Evolutionary conservation across 164 flowering plant genomes (phyloP).

Genomic region (Berberis thunbergii): DNA sequence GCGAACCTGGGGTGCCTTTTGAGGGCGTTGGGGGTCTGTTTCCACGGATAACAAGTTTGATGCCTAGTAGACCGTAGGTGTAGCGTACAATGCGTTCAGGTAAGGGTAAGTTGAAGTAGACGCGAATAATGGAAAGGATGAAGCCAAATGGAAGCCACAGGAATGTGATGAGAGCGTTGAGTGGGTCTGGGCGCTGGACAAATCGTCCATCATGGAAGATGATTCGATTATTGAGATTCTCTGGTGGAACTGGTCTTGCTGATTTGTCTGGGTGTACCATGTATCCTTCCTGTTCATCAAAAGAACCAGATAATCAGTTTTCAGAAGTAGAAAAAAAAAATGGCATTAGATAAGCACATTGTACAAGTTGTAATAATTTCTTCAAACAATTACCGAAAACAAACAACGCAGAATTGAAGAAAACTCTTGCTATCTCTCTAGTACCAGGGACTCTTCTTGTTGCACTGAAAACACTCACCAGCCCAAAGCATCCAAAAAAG

Average conservation of each 20-base stretch:
- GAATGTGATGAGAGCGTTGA: conserved; percentile 55
- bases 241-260: conserved; percentile 39
- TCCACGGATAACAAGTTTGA: conserved; percentile 65
- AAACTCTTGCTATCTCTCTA: too few relatives aligned
- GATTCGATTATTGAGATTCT: conserved; percentile 48
- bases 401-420: too few relatives aligned
- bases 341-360: too few relatives aligned
- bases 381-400: too few relatives aligned
- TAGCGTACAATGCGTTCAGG: conserved; percentile 70
- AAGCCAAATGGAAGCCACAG: conserved; percentile 86
- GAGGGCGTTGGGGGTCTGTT: conserved; percentile 59
- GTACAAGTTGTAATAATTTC: too few relatives aligned
- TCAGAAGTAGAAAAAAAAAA: too few relatives aligned
- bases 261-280: conserved; percentile 59
- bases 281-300: conserved; percentile 56
- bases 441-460: too few relatives aligned
- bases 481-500: too few relatives aligned
- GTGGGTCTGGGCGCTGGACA: conserved; percentile 64
- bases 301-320: neutral
- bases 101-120: conserved; percentile 73
- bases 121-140: conserved; percentile 53
- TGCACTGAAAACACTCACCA: too few relatives aligned
- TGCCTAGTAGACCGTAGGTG: conserved; percentile 62
- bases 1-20: conserved; percentile 55
- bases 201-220: conserved; percentile 92